phyloP scores from a whole-genome alignment of 345 rosid genomes.

The Barbarea vulgaris region DNA sequence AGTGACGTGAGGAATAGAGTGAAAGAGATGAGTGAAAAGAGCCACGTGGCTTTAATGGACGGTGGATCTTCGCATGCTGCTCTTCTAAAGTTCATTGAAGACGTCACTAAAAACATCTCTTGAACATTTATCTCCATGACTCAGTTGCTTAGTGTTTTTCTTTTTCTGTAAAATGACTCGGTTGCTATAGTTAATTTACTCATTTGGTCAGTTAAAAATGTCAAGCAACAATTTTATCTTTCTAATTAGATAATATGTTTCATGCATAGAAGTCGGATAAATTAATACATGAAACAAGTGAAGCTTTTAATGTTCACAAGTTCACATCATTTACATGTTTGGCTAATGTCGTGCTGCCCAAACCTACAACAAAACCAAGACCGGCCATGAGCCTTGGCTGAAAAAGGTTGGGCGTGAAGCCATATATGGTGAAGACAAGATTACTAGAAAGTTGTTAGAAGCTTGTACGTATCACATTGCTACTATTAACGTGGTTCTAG shows the following conservation, averaged over 20 bases:
- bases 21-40: constrained; percentile 28
- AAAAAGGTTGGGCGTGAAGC: neutral
- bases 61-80: constrained; percentile 40
- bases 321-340: neutral
- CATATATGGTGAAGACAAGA: too few species aligned
- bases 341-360: neutral
- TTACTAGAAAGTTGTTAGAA: too few species aligned
- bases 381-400: neutral
- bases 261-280: neutral
- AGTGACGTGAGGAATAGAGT: constrained; percentile 33
- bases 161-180: too few species aligned
- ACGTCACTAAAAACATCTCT: constrained; percentile 12
- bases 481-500: constrained; percentile 57
- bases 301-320: neutral
- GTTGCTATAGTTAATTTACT: neutral
- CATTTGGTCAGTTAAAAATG: neutral
- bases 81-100: constrained; percentile 25
- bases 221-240: neutral
- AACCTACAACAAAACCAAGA: neutral
- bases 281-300: neutral
- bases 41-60: constrained; percentile 33
- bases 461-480: too few species aligned
- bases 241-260: neutral
- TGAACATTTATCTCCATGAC: neutral
- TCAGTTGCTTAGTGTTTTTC: neutral